phyloP scores from a whole-genome alignment of 805 yeast genomes.

The Grigorovia transvaalensis region DNA sequence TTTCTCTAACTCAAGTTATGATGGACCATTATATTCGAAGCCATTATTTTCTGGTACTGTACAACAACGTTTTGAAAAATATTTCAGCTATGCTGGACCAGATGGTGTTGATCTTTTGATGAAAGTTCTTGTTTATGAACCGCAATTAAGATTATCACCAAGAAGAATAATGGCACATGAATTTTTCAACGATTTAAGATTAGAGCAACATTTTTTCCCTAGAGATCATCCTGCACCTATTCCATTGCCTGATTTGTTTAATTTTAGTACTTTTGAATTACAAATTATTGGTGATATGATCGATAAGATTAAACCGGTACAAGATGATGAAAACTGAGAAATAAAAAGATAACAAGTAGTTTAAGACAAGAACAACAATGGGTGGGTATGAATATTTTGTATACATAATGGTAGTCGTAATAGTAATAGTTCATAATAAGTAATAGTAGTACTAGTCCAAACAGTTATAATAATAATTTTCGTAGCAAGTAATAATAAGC shows the following conservation, averaged over 20 bases:
- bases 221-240: slow-evolving; percentile 39
- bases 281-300: slow-evolving; percentile 30
- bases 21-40: slow-evolving; percentile 62
- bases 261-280: slow-evolving; percentile 61
- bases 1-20: slow-evolving; percentile 63
- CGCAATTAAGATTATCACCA: slow-evolving; percentile 72
- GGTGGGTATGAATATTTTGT: too few relatives aligned
- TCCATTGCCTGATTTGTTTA: slow-evolving; percentile 43
- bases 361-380: too few relatives aligned
- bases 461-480: too few relatives aligned
- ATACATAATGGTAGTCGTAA: too few relatives aligned
- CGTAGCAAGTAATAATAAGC: too few relatives aligned
- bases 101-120: slow-evolving; percentile 79
- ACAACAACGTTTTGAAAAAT: slow-evolving; percentile 50
- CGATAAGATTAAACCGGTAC: slow-evolving; percentile 13
- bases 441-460: too few relatives aligned
- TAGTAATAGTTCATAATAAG: too few relatives aligned
- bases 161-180: slow-evolving; percentile 76
- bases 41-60: slow-evolving; percentile 49
- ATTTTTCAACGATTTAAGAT: slow-evolving; percentile 79
- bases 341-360: too few relatives aligned
- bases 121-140: slow-evolving; percentile 81
- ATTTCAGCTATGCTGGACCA: slow-evolving; percentile 67
- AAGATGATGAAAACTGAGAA: background rate
- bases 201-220: slow-evolving; percentile 42